Evolutionary conservation across 768 basidiomycete species (phyloP).

Genomic region (Termitomyces heimii): DNA sequence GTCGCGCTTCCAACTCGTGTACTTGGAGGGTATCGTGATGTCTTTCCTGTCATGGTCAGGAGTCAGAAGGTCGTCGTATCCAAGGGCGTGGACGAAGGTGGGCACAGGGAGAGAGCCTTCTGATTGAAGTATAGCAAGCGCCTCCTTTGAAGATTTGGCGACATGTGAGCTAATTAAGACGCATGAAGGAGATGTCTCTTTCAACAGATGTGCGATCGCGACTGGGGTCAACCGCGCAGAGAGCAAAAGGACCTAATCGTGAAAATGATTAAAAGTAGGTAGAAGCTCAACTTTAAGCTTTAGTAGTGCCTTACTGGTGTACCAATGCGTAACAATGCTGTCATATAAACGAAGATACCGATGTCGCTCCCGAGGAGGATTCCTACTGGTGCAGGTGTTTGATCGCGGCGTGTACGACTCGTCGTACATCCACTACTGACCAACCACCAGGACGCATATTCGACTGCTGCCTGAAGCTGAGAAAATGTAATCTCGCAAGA

Average conservation of each 20-base stretch:
- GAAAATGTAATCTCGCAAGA: slow-evolving; percentile 27
- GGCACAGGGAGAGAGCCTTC: slow-evolving; percentile 11
- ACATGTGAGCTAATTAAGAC: slow-evolving; percentile 26
- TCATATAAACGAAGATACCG: slow-evolving; percentile 29
- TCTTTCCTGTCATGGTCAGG: slow-evolving; percentile 9
- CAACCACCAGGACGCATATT: slow-evolving; percentile 29
- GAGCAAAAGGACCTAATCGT: slow-evolving; percentile 30
- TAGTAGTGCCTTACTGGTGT: slow-evolving; percentile 23
- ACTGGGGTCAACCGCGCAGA: slow-evolving; percentile 30
- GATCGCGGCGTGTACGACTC: slow-evolving; percentile 17
- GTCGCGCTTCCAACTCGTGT: slow-evolving; percentile 14
- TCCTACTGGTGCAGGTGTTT: slow-evolving; percentile 25
- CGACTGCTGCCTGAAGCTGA: slow-evolving; percentile 25
- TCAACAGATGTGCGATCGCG: slow-evolving; percentile 29
- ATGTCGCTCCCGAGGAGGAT: slow-evolving; percentile 32
- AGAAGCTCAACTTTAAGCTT: background rate
- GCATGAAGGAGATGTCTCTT: slow-evolving; percentile 22
- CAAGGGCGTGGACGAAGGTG: slow-evolving; percentile 18
- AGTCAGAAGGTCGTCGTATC: slow-evolving; percentile 23
- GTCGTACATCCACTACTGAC: slow-evolving; percentile 20
- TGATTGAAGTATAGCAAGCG: slow-evolving; percentile 14
- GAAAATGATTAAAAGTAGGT: background rate
- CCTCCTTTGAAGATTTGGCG: slow-evolving; percentile 23
- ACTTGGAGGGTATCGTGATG: slow-evolving; percentile 20
- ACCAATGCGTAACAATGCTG: slow-evolving; percentile 29